These are phyloP conservation scores for Sporobolomyces roseus DNA, from an alignment of 768 basidiomycete species.

Conservation along the genomic window DNA sequence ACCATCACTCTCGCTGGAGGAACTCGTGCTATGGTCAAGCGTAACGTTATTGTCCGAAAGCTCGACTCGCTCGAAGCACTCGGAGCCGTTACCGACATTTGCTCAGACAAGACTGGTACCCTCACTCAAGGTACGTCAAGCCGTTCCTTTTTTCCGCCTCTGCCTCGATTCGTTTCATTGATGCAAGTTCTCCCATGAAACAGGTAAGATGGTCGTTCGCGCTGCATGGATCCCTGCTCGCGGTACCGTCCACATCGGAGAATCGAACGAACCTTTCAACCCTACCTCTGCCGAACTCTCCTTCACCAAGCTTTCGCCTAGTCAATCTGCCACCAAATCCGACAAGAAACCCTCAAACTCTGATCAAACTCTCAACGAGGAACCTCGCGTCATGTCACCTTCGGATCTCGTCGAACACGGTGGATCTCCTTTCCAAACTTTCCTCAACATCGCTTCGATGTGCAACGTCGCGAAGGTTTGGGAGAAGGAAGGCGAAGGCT, in stretches of 20 bases:
- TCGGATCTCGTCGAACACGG: conserved; percentile 46
- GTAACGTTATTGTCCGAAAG: conserved; percentile 51
- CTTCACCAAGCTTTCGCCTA: conserved; percentile 17
- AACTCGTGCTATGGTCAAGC: conserved; percentile 54
- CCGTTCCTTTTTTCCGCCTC: background rate
- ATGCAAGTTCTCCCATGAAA: no score
- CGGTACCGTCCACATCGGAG: conserved; percentile 45
- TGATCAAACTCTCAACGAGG: background rate
- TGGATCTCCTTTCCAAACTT: conserved; percentile 45
- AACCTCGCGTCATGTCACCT: conserved; percentile 26
- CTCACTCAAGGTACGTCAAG: conserved; percentile 45
- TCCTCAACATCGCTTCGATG: conserved; percentile 50
- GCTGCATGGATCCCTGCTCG: conserved; percentile 51
- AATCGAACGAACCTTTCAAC: conserved; percentile 42
- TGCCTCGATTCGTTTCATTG: background rate
- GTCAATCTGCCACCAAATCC: conserved; percentile 47
- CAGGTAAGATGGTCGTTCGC: conserved; percentile 53
- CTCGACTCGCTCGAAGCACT: conserved; percentile 50
- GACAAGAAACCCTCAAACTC: conserved; percentile 32
- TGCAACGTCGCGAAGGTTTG: conserved; percentile 51
- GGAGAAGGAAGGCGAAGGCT: conserved; percentile 47
- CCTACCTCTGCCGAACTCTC: conserved; percentile 40
- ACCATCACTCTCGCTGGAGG: conserved; percentile 58
- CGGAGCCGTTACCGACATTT: conserved; percentile 52
- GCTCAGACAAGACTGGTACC: conserved; percentile 54